A percentile compares a stretch with the other conserved stretches of the same genome.
Evolutionary conservation across 164 flowering plant genomes (phyloP).

Genomic region (Akebia trifoliata): DNA sequence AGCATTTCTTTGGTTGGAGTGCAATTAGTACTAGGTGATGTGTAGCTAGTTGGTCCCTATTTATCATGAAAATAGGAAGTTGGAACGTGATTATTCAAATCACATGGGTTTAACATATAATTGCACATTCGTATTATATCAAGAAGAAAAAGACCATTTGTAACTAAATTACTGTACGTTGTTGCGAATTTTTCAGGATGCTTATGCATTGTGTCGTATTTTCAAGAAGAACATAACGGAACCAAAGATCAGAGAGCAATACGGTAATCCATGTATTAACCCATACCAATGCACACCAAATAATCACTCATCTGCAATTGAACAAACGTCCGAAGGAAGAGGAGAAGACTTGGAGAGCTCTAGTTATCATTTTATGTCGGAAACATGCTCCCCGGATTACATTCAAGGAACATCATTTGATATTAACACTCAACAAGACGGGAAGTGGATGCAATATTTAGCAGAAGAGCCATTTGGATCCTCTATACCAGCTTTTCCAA

Average conservation of each 20-base stretch:
- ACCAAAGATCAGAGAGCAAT: slow-evolving; percentile 40
- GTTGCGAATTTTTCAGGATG: slow-evolving; percentile 47
- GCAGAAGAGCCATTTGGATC: slow-evolving; percentile 48
- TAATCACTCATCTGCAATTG: slow-evolving; percentile 45
- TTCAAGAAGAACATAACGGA: slow-evolving; percentile 60
- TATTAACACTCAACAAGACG: slow-evolving; percentile 24
- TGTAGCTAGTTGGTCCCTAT: no score
- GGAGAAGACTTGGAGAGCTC: slow-evolving; percentile 38
- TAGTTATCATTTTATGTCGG: slow-evolving; percentile 28
- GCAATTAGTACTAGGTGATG: no score
- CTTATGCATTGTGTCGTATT: slow-evolving; percentile 86
- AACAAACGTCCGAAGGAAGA: slow-evolving; percentile 46
- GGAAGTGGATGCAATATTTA: slow-evolving; percentile 58
- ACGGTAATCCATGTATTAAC: slow-evolving; percentile 6
- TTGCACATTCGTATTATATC: not conserved
- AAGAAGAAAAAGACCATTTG: not conserved
- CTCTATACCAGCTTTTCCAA: slow-evolving; percentile 30
- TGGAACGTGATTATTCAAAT: no score
- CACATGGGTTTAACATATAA: no score
- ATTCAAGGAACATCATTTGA: slow-evolving; percentile 20
- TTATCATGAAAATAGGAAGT: no score
- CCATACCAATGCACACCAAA: slow-evolving; percentile 18
- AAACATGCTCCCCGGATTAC: slow-evolving; percentile 25
- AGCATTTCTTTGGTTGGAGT: no score
- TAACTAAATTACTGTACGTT: not conserved